Conservation (phyloP, 805 yeast genomes). For the Yarrowia keelungensis region DNA sequence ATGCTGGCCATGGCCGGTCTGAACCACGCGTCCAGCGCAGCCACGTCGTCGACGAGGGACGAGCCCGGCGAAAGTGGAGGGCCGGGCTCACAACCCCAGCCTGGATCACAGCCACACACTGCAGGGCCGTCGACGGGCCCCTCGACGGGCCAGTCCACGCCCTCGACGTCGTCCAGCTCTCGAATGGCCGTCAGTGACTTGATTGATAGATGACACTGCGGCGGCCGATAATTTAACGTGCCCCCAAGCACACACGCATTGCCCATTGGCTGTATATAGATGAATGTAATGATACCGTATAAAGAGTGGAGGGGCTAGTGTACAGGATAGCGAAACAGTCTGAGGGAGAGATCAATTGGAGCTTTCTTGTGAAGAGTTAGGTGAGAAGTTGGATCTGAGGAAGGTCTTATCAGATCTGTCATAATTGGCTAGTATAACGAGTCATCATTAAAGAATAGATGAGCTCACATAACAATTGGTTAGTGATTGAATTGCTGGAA, state of each 20-base stretch:
- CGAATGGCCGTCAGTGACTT: slow-evolving; percentile 37
- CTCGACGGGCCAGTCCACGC: not conserved
- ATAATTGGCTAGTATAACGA: too few relatives aligned
- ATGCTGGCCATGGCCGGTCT: slow-evolving; percentile 35
- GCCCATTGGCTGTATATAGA: slow-evolving; percentile 39
- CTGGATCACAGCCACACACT: too few relatives aligned
- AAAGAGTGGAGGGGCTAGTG: not conserved
- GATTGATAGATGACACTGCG: slow-evolving; percentile 30
- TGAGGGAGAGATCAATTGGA: too few relatives aligned
- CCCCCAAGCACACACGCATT: slow-evolving; percentile 15
- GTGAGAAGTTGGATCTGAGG: too few relatives aligned
- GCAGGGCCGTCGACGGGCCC: too few relatives aligned
- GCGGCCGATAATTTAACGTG: slow-evolving; percentile 30
- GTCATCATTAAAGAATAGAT: too few relatives aligned
- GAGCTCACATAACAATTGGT: too few relatives aligned
- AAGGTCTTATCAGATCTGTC: too few relatives aligned
- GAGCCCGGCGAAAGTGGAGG: slow-evolving; percentile 4
- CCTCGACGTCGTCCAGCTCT: not conserved
- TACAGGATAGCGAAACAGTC: too few relatives aligned
- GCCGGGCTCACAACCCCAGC: too few relatives aligned
- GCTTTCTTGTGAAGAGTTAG: too few relatives aligned
- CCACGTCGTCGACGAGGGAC: slow-evolving; percentile 21
- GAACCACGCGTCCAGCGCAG: slow-evolving; percentile 22
- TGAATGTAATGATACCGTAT: slow-evolving; percentile 35
- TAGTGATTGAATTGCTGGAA: too few relatives aligned